A percentile compares a stretch with the other conserved stretches of the same genome.
phyloP scores from a whole-genome alignment of 164 flowering plant species.

The Warburgia ugandensis region DNA sequence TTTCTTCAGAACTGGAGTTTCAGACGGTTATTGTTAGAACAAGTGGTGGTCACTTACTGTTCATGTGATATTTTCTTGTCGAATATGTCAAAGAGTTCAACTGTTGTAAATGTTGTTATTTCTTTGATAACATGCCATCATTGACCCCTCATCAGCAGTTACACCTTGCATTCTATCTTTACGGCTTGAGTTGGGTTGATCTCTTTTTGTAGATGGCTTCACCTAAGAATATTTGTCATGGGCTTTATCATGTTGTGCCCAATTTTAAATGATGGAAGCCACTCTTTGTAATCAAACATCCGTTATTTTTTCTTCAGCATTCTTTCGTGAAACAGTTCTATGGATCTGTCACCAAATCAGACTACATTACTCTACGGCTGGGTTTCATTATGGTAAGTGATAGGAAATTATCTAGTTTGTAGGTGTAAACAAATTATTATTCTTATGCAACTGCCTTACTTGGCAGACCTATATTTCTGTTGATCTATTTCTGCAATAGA shows the following conservation, averaged over 20 bases:
- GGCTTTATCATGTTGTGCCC: background rate
- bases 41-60: too few species aligned
- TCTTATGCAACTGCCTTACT: background rate
- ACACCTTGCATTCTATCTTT: too few species aligned
- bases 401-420: background rate
- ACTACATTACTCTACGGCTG: slow-evolving; percentile 40
- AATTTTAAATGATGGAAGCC: background rate
- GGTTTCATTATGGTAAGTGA: slow-evolving; percentile 27
- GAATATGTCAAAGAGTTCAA: too few species aligned
- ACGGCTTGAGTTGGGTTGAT: too few species aligned
- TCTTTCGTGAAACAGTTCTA: slow-evolving; percentile 57
- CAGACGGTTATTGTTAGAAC: too few species aligned
- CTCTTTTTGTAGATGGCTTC: too few species aligned
- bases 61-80: too few species aligned
- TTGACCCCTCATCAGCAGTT: too few species aligned
- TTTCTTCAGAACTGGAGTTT: too few species aligned
- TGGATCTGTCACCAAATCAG: slow-evolving; percentile 57
- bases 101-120: too few species aligned
- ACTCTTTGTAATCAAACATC: slow-evolving; percentile 1
- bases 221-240: background rate
- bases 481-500: slow-evolving; percentile 21
- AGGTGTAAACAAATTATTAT: background rate
- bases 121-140: too few species aligned
- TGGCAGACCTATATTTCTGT: background rate
- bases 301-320: slow-evolving; percentile 21